Percentiles rank a stretch among this genome's conserved stretches.
These are phyloP conservation scores for Phaeosphaeria sp. DNA, from an alignment of 2,329 filamentous ascomycete genomes.

Conservation along the genomic window DNA sequence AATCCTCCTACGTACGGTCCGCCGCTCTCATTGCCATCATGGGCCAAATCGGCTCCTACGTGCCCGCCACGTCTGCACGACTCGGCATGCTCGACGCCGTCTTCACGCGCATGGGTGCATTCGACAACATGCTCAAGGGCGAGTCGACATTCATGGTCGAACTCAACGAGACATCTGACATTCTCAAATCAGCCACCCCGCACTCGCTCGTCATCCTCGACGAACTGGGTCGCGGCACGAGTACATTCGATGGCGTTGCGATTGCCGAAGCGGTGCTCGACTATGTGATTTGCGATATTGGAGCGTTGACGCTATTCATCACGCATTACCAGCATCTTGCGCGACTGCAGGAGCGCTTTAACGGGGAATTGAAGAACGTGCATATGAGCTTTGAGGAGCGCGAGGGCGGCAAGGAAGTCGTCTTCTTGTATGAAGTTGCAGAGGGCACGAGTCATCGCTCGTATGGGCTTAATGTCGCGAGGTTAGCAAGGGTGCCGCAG, in stretches of 20 bases:
- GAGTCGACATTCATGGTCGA: slow-evolving; percentile 99
- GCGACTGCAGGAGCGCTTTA: slow-evolving; percentile 74
- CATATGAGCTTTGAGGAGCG: slow-evolving; percentile 82
- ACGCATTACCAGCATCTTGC: slow-evolving; percentile 93
- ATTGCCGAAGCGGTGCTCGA: slow-evolving; percentile 92
- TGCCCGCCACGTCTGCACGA: slow-evolving; percentile 76
- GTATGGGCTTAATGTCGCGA: slow-evolving; percentile 92
- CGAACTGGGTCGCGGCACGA: slow-evolving; percentile 91
- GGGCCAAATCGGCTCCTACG: slow-evolving; percentile 92
- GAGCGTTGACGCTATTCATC: slow-evolving; percentile 89
- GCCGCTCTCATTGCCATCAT: slow-evolving; percentile 92
- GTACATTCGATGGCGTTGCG: slow-evolving; percentile 93
- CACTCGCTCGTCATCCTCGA: slow-evolving; percentile 89
- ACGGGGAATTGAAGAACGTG: slow-evolving; percentile 76
- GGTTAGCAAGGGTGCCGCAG: slow-evolving; percentile 80
- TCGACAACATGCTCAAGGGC: slow-evolving; percentile 93
- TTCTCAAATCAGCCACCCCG: slow-evolving; percentile 86
- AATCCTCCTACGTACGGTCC: slow-evolving; percentile 95
- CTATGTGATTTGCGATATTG: slow-evolving; percentile 76
- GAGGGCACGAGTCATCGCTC: slow-evolving; percentile 92
- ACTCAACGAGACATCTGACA: slow-evolving; percentile 87
- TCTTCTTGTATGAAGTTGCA: slow-evolving; percentile 91
- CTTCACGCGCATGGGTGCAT: slow-evolving; percentile 93
- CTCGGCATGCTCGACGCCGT: slow-evolving; percentile 90
- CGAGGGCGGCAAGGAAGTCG: slow-evolving; percentile 73